Evolutionary conservation across 1,284 basidiomycete species (phyloP).

Genomic region (Singerocomus inundabilis): DNA sequence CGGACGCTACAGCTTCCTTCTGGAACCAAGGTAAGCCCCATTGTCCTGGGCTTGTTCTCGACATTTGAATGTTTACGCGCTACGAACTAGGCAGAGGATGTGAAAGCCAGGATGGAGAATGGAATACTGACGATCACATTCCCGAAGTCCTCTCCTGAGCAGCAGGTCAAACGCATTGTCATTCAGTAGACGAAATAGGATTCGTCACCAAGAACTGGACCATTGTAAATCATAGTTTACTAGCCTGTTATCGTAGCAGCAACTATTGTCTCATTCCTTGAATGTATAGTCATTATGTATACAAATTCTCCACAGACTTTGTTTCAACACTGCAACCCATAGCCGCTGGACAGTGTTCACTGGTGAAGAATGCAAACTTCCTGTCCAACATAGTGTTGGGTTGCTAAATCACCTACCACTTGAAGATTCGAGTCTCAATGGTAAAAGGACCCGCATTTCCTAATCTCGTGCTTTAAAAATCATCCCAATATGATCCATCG

Average conservation of each 20-base stretch:
- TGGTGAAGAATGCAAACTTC: too few species aligned
- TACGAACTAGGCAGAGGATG: neutral
- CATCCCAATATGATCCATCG: slow-evolving; percentile 15
- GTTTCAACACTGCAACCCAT: too few species aligned
- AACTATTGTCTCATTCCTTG: neutral
- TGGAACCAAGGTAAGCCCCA: slow-evolving; percentile 5
- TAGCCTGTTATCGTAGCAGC: neutral
- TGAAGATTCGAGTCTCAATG: too few species aligned
- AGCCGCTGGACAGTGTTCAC: too few species aligned
- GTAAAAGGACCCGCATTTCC: too few species aligned
- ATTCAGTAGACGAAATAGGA: slow-evolving; percentile 3
- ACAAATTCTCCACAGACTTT: too few species aligned
- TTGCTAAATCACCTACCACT: too few species aligned
- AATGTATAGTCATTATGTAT: neutral
- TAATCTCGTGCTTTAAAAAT: neutral
- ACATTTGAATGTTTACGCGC: neutral
- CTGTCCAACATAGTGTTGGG: too few species aligned
- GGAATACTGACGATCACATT: slow-evolving; percentile 9
- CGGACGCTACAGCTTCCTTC: slow-evolving; percentile 3
- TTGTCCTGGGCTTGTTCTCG: too few species aligned
- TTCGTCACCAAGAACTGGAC: too few species aligned
- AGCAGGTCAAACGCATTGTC: slow-evolving; percentile 1
- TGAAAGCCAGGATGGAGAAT: too few species aligned
- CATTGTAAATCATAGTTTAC: slow-evolving; percentile 38
- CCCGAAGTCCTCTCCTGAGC: slow-evolving; percentile 6